These are phyloP conservation scores for Talaromyces proteolyticus DNA, from an alignment of 495 filamentous ascomycete species.

Conservation along the genomic window DNA sequence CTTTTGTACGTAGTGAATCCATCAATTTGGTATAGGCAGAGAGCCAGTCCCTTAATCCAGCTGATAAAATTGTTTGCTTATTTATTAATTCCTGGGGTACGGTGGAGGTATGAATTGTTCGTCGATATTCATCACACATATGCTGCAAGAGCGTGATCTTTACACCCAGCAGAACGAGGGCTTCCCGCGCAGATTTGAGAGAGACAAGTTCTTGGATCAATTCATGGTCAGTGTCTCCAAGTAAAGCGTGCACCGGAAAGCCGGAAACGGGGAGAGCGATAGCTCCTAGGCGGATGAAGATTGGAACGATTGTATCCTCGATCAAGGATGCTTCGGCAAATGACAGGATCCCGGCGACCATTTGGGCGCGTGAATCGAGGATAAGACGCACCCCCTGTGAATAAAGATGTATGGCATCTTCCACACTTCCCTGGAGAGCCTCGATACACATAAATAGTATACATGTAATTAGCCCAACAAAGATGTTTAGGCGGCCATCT, in stretches of 20 bases:
- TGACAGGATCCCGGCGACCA: slow-evolving; percentile 10
- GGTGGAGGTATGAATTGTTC: not conserved
- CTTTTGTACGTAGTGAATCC: slow-evolving; percentile 6
- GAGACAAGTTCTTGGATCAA: slow-evolving; percentile 13
- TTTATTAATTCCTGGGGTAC: slow-evolving; percentile 7
- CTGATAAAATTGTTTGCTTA: slow-evolving; percentile 8
- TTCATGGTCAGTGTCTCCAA: not conserved
- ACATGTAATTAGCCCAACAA: slow-evolving; percentile 44
- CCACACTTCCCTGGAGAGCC: slow-evolving; percentile 34
- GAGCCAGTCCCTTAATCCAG: slow-evolving; percentile 15
- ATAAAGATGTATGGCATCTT: slow-evolving; percentile 27
- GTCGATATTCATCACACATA: slow-evolving; percentile 10
- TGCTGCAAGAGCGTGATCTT: slow-evolving; percentile 18
- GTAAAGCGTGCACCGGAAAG: not conserved
- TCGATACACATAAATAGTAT: slow-evolving; percentile 56
- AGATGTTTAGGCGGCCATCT: slow-evolving; percentile 19
- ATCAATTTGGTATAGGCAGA: slow-evolving; percentile 15
- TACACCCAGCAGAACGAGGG: slow-evolving; percentile 18
- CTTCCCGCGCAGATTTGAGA: slow-evolving; percentile 25
- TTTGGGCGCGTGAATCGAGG: slow-evolving; percentile 18
- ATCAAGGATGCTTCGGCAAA: slow-evolving; percentile 14
- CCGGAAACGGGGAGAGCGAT: slow-evolving; percentile 10
- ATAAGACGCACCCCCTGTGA: slow-evolving; percentile 30
- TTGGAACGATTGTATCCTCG: slow-evolving; percentile 28
- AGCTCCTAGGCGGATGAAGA: slow-evolving; percentile 28